Evolutionary conservation across 768 basidiomycete genomes (phyloP), one percentile per base, ranked within the genome.

Genomic region (Mycena indigotica): DNA sequence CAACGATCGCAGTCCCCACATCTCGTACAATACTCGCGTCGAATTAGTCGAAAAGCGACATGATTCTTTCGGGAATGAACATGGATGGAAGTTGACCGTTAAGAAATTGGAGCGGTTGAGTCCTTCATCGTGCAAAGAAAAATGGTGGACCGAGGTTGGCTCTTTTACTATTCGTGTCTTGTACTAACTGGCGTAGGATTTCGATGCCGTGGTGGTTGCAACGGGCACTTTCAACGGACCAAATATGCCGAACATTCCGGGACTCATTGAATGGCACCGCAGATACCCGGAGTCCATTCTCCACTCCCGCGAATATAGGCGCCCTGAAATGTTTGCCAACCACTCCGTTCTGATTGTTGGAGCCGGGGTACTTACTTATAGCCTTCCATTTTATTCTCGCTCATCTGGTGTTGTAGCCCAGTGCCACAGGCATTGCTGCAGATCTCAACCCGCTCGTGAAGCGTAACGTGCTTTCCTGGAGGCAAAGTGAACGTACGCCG

Each of bases 1-100:
- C 56, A 74, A 81, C 52, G 80, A 80, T 50, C 65, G 67, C 5
- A 79, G 73, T 52, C 68, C 71, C 0, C 65, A 72, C 23, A 56
- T 73, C 1, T 72, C 73, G 2, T 81, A 77, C 66, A 78, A 78
- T 65, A 82, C 81, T 0, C 77, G 80, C 10, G 79, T 83, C 5
- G 80, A 83, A 53, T 66, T 65, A 13, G 67, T 77, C 28, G 73
- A 80, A 56, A 82, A 82, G 55, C 62, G 69, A 0, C 50, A 65
- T n/a, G 65, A 73, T 54, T 63, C 52, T 12, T 35, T 60, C 24
- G 72, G 72, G 0, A 53, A 67, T 26, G 69, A 75, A 29, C 65
- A 64, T 13, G 75, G 75, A 6, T 76, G 75, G 76, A 70, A 57
- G 1, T 56, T 76, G 15, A 72, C 71, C 10, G 58, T 74, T 19